phyloP scores from a whole-genome alignment of 208 protist species.

The Porcisia hertigi region DNA sequence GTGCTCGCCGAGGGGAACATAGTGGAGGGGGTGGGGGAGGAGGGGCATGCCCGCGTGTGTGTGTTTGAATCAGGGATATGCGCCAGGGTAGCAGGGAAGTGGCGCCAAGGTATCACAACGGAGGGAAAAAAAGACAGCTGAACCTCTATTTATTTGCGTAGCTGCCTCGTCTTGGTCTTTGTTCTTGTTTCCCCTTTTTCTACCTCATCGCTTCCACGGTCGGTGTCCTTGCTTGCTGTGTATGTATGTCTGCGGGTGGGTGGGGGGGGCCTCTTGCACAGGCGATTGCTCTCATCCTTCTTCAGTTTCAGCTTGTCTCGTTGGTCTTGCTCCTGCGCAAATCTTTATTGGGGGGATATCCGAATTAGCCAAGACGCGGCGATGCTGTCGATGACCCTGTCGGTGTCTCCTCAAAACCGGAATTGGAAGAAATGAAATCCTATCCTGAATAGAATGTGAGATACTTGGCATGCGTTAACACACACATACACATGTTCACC shows the following conservation, averaged over 20 bases:
- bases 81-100: neutral
- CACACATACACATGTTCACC: neutral
- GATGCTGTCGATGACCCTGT: neutral
- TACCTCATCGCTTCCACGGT: neutral
- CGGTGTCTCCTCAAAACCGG: neutral
- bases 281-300: neutral
- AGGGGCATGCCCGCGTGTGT: too few species aligned
- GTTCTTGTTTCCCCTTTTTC: neutral
- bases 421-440: neutral
- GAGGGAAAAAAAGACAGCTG: neutral
- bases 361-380: neutral
- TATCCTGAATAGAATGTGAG: neutral
- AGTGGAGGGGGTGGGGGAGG: too few species aligned
- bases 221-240: neutral
- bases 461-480: neutral
- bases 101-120: neutral
- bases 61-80: neutral
- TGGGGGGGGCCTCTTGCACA: neutral
- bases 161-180: neutral
- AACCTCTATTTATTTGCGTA: neutral
- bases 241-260: neutral
- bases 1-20: neutral
- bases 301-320: neutral
- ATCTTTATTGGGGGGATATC: neutral
- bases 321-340: neutral